These are phyloP conservation scores for Colletotrichum tamarilloi DNA, from an alignment of 2,329 filamentous ascomycete genomes.

Conservation along the genomic window DNA sequence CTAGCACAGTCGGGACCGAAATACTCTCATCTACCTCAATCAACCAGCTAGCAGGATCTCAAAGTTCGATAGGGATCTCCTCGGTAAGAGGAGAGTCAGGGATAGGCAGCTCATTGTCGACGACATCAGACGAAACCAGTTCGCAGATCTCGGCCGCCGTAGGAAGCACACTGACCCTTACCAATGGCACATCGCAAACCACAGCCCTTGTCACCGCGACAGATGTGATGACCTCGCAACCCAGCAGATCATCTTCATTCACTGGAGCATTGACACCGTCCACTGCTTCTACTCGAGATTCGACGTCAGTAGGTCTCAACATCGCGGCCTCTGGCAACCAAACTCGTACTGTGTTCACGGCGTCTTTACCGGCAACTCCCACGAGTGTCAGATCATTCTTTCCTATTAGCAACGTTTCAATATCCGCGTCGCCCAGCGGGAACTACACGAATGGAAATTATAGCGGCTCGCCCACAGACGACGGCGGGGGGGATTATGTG, in stretches of 20 bases:
- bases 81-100: not conserved
- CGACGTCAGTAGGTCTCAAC: not conserved
- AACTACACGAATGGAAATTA: not conserved
- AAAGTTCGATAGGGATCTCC: conserved; percentile 2
- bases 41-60: not conserved
- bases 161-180: not conserved
- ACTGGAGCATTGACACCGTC: not conserved
- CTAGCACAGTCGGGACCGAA: not conserved
- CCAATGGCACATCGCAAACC: not conserved
- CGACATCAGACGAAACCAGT: conserved; percentile 21
- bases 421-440: not conserved
- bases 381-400: not conserved
- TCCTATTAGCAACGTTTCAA: not conserved
- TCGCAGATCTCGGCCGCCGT: conserved; percentile 1
- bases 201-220: conserved; percentile 1
- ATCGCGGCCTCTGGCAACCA: not conserved
- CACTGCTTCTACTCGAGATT: not conserved
- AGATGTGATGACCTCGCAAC: not conserved
- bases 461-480: not conserved
- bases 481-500: not conserved
- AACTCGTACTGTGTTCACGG: not conserved
- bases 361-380: not conserved
- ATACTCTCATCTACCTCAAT: not conserved
- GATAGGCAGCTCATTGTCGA: not conserved
- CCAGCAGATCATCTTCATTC: not conserved